These are phyloP conservation scores for Cyclocybe cylindracea DNA, from an alignment of 768 basidiomycete genomes.

Conservation along the genomic window DNA sequence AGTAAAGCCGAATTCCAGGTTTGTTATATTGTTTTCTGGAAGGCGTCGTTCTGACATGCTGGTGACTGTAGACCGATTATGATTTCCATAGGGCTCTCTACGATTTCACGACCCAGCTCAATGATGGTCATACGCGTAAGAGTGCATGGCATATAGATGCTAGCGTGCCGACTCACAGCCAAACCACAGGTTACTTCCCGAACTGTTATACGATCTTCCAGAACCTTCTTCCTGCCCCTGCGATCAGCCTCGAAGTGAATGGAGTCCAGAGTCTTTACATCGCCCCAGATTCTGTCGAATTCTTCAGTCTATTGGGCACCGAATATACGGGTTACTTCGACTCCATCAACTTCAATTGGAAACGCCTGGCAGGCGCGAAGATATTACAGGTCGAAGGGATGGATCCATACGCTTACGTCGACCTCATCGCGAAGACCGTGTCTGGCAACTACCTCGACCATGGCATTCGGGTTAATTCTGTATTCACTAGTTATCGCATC, in stretches of 20 bases:
- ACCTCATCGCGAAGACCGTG: conserved; percentile 56
- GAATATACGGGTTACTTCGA: conserved; percentile 48
- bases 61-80: conserved; percentile 53
- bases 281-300: conserved; percentile 54
- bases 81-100: conserved; percentile 63
- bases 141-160: neutral
- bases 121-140: conserved; percentile 67
- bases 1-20: conserved; percentile 50
- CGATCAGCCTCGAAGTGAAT: conserved; percentile 50
- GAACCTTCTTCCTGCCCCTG: conserved; percentile 58
- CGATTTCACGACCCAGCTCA: conserved; percentile 53
- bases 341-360: conserved; percentile 54
- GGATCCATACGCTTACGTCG: conserved; percentile 55
- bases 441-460: conserved; percentile 67
- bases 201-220: conserved; percentile 54
- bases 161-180: neutral
- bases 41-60: neutral
- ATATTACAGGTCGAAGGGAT: conserved; percentile 55
- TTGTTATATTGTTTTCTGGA: conserved; percentile 6
- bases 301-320: conserved; percentile 46
- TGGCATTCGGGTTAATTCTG: conserved; percentile 62
- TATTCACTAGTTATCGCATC: conserved; percentile 59
- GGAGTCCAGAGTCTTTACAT: conserved; percentile 51
- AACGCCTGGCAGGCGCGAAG: conserved; percentile 59
- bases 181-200: conserved; percentile 51